Evolutionary conservation across 345 rosid genomes (phyloP).

Genomic region (Acer saccharum): DNA sequence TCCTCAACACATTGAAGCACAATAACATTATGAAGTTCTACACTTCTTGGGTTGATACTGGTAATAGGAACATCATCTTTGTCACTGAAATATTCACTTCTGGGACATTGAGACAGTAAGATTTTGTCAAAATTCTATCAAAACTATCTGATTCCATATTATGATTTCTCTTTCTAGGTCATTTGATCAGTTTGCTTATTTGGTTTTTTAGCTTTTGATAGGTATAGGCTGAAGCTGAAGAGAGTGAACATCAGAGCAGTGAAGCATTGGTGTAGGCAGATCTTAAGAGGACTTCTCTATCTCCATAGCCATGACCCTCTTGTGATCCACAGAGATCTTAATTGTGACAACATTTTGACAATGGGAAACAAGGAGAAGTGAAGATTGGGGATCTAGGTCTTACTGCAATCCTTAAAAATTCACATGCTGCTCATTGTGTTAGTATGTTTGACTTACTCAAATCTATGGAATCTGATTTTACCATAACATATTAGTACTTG

Average conservation of each 20-base stretch:
- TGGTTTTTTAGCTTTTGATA: slow-evolving; percentile 18
- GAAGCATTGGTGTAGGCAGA: slow-evolving; percentile 95
- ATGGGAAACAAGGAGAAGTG: slow-evolving; percentile 96
- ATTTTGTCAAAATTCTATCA: too few relatives aligned
- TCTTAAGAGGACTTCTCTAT: slow-evolving; percentile 78
- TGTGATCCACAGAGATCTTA: slow-evolving; percentile 94
- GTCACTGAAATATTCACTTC: too few relatives aligned
- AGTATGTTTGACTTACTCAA: slow-evolving; percentile 48
- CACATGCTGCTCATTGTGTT: slow-evolving; percentile 93
- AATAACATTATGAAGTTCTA: too few relatives aligned
- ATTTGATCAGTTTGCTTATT: not conserved
- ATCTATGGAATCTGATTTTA: not conserved
- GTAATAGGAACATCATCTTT: too few relatives aligned
- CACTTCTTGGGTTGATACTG: too few relatives aligned
- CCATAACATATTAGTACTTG: not conserved
- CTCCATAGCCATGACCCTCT: slow-evolving; percentile 91
- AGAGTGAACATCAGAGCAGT: slow-evolving; percentile 87
- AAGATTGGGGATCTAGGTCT: slow-evolving; percentile 98
- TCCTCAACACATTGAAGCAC: too few relatives aligned
- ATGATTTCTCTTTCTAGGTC: not conserved
- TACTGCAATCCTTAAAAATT: slow-evolving; percentile 80
- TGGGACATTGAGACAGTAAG: too few relatives aligned
- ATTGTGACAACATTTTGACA: slow-evolving; percentile 90
- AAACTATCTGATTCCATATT: too few relatives aligned
- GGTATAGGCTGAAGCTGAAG: slow-evolving; percentile 82